Conservation (phyloP, 345 rosid species). For the Pistacia atlantica region DNA sequence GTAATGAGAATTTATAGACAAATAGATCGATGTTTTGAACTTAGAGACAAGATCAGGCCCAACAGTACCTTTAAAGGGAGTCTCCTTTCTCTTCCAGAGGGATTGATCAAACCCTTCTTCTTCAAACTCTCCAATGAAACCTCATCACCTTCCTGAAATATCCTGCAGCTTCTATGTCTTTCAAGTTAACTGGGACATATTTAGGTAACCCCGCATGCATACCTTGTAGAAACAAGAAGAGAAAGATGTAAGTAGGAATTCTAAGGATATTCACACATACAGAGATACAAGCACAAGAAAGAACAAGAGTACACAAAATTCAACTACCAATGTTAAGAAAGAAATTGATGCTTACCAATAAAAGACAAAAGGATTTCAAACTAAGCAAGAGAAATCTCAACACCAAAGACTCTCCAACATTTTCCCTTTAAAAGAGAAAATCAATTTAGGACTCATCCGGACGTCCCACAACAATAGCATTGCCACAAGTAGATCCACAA, state of each 20-base stretch:
- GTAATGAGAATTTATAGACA: background rate
- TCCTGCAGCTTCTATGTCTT: conserved; percentile 75
- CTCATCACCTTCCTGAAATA: conserved; percentile 88
- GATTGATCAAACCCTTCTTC: conserved; percentile 81
- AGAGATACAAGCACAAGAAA: background rate
- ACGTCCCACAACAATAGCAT: background rate
- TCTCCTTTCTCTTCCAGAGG: conserved; percentile 90
- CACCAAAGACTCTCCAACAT: background rate
- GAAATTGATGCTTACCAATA: background rate
- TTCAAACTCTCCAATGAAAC: conserved; percentile 77
- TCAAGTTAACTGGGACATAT: conserved; percentile 78
- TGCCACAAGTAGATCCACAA: no score
- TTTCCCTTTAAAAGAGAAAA: background rate
- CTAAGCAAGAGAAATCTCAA: background rate
- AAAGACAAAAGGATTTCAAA: background rate
- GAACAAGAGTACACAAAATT: background rate
- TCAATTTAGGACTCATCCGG: no score
- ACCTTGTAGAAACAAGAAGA: conserved; percentile 44
- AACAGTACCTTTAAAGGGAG: conserved; percentile 83
- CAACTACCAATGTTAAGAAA: background rate
- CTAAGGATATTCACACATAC: background rate
- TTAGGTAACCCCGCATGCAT: conserved; percentile 87
- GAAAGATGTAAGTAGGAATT: conserved; percentile 17
- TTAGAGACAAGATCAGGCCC: background rate
- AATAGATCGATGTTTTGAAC: background rate